These are phyloP conservation scores for Lepiota brunneoincarnata DNA, from an alignment of 768 basidiomycete genomes.

Conservation along the genomic window DNA sequence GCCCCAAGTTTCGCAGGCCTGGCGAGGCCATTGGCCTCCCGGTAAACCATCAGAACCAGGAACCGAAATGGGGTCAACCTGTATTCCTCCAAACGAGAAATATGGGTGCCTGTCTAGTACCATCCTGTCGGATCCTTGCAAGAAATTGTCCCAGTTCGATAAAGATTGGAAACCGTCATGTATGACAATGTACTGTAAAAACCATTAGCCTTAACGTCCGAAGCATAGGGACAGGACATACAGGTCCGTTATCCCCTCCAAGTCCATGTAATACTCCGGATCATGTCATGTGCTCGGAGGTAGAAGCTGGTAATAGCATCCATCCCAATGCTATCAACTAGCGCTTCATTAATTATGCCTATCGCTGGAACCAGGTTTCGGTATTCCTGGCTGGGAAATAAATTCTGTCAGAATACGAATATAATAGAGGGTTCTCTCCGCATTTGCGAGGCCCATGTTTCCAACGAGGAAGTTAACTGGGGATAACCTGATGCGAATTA, in stretches of 20 bases:
- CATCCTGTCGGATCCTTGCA: slow-evolving; percentile 57
- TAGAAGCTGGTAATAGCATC: slow-evolving; percentile 57
- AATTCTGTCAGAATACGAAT: slow-evolving; percentile 78
- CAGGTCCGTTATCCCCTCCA: slow-evolving; percentile 65
- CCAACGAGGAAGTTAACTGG: slow-evolving; percentile 61
- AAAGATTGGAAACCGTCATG: slow-evolving; percentile 45
- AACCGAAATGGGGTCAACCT: slow-evolving; percentile 29
- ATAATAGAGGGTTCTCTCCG: slow-evolving; percentile 72
- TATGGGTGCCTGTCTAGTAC: slow-evolving; percentile 71
- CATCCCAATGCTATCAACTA: slow-evolving; percentile 44
- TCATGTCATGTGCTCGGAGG: slow-evolving; percentile 54
- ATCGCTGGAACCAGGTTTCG: slow-evolving; percentile 53
- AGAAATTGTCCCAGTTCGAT: slow-evolving; percentile 42
- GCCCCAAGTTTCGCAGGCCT: slow-evolving; percentile 62
- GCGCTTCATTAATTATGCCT: slow-evolving; percentile 64
- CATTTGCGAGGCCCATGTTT: slow-evolving; percentile 86
- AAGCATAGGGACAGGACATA: slow-evolving; percentile 14
- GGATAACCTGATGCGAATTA: slow-evolving; percentile 28
- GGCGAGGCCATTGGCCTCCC: slow-evolving; percentile 44
- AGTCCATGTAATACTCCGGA: slow-evolving; percentile 68
- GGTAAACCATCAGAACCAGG: slow-evolving; percentile 27
- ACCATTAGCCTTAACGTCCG: neutral
- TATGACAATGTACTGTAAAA: slow-evolving; percentile 47
- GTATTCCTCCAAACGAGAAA: slow-evolving; percentile 52
- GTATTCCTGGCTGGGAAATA: slow-evolving; percentile 64